These are phyloP conservation scores for Penicillium oxalicum DNA, from an alignment of 2,329 filamentous ascomycete species.

Conservation along the genomic window DNA sequence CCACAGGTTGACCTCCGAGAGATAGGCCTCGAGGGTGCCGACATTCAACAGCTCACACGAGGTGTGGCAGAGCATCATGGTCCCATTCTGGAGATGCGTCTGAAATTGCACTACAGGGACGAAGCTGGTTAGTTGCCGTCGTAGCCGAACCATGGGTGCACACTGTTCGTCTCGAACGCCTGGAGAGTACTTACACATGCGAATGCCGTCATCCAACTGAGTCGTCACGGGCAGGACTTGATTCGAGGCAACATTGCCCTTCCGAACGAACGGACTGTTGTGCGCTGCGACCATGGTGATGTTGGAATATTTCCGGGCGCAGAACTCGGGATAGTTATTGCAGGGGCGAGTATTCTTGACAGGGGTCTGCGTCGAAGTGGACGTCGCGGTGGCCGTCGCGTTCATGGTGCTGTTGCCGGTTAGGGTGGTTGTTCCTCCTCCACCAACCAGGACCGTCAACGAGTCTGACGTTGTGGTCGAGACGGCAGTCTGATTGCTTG, in stretches of 20 bases:
- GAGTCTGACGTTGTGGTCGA: slow-evolving; percentile 33
- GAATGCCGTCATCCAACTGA: slow-evolving; percentile 70
- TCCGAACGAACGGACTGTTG: slow-evolving; percentile 70
- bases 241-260: slow-evolving; percentile 69
- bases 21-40: slow-evolving; percentile 69
- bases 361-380: slow-evolving; percentile 37
- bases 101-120: slow-evolving; percentile 51
- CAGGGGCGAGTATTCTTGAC: slow-evolving; percentile 68
- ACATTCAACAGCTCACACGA: slow-evolving; percentile 75
- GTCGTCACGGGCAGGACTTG: slow-evolving; percentile 61
- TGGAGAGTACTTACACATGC: slow-evolving; percentile 44
- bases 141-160: not conserved
- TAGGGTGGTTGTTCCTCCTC: slow-evolving; percentile 39
- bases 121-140: not conserved
- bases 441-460: slow-evolving; percentile 37
- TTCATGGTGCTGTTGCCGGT: slow-evolving; percentile 38
- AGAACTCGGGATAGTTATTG: slow-evolving; percentile 74
- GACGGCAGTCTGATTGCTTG: slow-evolving; percentile 23
- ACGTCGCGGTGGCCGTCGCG: slow-evolving; percentile 44
- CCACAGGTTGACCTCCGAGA: slow-evolving; percentile 65
- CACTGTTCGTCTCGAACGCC: not conserved
- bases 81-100: slow-evolving; percentile 51
- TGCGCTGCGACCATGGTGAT: slow-evolving; percentile 73
- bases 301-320: slow-evolving; percentile 69
- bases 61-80: slow-evolving; percentile 76